Evolutionary conservation across 2,329 filamentous ascomycete species (phyloP).

Genomic region (Dactylella cylindrospora): DNA sequence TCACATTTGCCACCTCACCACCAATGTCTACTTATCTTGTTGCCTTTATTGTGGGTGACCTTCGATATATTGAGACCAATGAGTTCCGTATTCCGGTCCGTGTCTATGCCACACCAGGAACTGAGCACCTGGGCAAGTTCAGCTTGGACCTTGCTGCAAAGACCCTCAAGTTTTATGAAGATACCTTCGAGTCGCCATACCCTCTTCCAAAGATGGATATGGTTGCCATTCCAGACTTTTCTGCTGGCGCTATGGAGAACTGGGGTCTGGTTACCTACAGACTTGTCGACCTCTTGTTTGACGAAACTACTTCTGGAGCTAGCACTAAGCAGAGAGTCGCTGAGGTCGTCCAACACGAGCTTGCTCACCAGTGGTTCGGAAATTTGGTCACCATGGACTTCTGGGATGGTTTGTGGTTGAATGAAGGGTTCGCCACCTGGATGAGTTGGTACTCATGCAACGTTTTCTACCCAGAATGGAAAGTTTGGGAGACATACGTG

Average conservation of each 20-base stretch:
- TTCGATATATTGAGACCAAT: conserved; percentile 90
- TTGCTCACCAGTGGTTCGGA: conserved; percentile 98
- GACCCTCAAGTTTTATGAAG: conserved; percentile 92
- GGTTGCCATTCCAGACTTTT: conserved; percentile 94
- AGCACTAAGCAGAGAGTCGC: conserved; percentile 89
- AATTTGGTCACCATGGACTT: conserved; percentile 98
- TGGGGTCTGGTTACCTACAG: conserved; percentile 96
- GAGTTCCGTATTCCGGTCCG: conserved; percentile 87
- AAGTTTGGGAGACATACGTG: conserved; percentile 94
- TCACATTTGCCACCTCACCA: conserved; percentile 89
- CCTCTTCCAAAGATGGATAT: conserved; percentile 94
- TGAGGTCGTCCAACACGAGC: conserved; percentile 92
- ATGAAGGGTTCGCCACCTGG: conserved; percentile 88
- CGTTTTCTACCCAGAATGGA: conserved; percentile 95
- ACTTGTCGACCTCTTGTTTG: conserved; percentile 83
- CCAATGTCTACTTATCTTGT: conserved; percentile 95
- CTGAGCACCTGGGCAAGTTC: conserved; percentile 86
- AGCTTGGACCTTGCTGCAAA: conserved; percentile 84
- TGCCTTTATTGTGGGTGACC: conserved; percentile 89
- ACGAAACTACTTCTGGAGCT: conserved; percentile 87
- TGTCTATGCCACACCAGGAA: conserved; percentile 89
- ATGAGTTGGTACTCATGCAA: conserved; percentile 96
- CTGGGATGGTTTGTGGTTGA: conserved; percentile 97
- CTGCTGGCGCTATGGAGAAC: conserved; percentile 96
- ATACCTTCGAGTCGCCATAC: conserved; percentile 84